Base-by-base conservation (phyloP, 192 early-diverging fungal genomes). In the Phycomyces nitens region DNA sequence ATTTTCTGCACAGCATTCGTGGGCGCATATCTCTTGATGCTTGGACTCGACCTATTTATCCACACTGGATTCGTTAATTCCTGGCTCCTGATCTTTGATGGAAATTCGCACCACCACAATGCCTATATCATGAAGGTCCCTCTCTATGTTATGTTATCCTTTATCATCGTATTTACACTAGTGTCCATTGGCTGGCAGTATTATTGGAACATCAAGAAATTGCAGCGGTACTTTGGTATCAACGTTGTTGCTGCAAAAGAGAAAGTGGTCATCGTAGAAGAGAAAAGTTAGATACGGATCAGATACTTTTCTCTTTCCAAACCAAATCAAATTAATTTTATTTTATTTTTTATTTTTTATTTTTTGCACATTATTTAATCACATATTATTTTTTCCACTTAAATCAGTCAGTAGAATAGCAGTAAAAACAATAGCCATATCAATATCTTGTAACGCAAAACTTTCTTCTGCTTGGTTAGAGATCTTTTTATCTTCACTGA, bases 21-120 rank as follows among this genome's bases (percentile, higher is more conserved):
- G 38, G 82, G 84, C 14, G 69, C 80, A 12, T 82, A 75, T 43
- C 60, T 77, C 7, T 69, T 84, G 24, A 76, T 88, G 27, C 38
- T 77, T 18, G 84, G 82, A 9, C 58, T 86, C 0, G 84, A 86
- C 58, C 42, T 82, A 1, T 88, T 82, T 56, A 68, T 76, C 0
- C 77, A 80, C 42, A 84, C 82, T 23, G 83, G 82, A 1, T 82
- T 85, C 60, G 53, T 71, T 39, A 66, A 76, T n/a, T 34, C 62
- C n/a, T 61, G 66, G 22, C 61, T 60, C 0, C 22, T 56, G 18
- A 60, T 76, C 29, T 60, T 76, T 18, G 65, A 76, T 14, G 40
- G 47, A 4, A 70, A 76, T 26, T 50, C 40, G 20, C 44, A 64
- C 53, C 72, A 74, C 29, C 14, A 60, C 12, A 60, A 65, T 27